Base-by-base conservation (phyloP, 1,284 basidiomycete genomes). In the Ganoderma lucidum region DNA sequence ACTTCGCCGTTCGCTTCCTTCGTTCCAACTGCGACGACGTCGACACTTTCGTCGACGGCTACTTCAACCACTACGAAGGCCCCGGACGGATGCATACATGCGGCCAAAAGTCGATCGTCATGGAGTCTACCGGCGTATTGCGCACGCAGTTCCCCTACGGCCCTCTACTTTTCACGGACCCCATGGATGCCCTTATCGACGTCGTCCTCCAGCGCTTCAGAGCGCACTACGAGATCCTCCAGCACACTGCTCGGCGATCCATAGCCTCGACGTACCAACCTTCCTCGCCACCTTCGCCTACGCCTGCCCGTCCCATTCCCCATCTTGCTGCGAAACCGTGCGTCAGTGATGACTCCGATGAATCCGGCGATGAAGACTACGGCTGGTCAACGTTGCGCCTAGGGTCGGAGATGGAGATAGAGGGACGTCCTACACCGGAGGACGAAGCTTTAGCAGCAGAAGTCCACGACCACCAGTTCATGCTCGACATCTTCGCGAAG, bases 1-100 rank as follows among this genome's bases (percentile, higher is more conserved):
- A 66, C 45, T 23, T 28, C 48, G 62, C 60, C 17, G 10, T 71
- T 2, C 64, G 64, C 19, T 58, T 44, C 15, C 60, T 73, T 12
- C 17, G 15, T 5, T 64, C 65, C 51, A 71, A 62, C 44, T 56
- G 41, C 65, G 6, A 15, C 2, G n/a, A 42, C 37, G 30, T 60
- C 9, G 15, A 8, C 10, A 39, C 35, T 0, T 68, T 64, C 32
- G 51, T 72, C n/a, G 8, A 63, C 19, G 30, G 42, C 28, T 72
- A 59, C 65, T 72, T 72, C 66, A 51, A 64, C 39, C 45, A 42
- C 14, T 53, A 65, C 48, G 0, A 6, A 1, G 61, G 30, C 5
- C 30, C 42, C 61, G 30, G 35, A 28, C 23, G 30, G 12, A 32
- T 37, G 19, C 55, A 17, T 32, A 9, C 55, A 17, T 58, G 55